Base-by-base conservation (phyloP, 83 land plant species). In the Larix sibirica region DNA sequence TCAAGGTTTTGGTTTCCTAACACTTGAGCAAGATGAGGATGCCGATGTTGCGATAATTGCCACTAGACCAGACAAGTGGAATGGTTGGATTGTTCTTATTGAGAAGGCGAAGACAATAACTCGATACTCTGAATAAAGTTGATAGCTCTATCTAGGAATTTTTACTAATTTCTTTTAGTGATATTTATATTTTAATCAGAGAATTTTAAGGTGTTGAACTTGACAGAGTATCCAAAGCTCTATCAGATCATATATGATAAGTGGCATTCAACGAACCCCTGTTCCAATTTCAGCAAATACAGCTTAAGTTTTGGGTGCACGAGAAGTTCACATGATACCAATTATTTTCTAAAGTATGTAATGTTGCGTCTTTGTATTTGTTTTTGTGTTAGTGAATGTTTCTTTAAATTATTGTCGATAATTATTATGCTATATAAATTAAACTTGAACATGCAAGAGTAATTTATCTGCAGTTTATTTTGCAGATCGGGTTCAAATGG, bases 31-130 rank as follows among this genome's bases (percentile, higher is more conserved):
- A 79, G 92, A 91, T 82, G 90, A 87, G 77, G 93, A 89, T 83
- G 93, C 92, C n/a, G 92, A 89, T 87, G 90, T 87, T 42, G 92
- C 92, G 28, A 89, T 89, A 31, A 80, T 85, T 24, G 88, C 89
- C 89, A 24, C 86, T 91, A 44, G 92, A 89, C 79, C 88, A 89
- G 75, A 89, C 86, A 21, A 89, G 66, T 91, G 93, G 93, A 91
- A 91, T 69, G 88, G 90, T 4, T 77, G 91, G 69, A 85, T 90
- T 42, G 86, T 90, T 8, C 81, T 90, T 42, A 88, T 90, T 14
- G 92, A 90, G 84, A 90, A 90, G 69, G 87, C 92, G 40, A 90
- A 90, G 81, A 86, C 92, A 14, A 65, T 83, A 38, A 83, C 85
- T 47, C 81, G 62, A 50, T 56, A 56, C 61, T 56, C 7, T 40